These are phyloP conservation scores for Phaseolus coccineus DNA, from an alignment of 331 rosid genomes.

Conservation along the genomic window DNA sequence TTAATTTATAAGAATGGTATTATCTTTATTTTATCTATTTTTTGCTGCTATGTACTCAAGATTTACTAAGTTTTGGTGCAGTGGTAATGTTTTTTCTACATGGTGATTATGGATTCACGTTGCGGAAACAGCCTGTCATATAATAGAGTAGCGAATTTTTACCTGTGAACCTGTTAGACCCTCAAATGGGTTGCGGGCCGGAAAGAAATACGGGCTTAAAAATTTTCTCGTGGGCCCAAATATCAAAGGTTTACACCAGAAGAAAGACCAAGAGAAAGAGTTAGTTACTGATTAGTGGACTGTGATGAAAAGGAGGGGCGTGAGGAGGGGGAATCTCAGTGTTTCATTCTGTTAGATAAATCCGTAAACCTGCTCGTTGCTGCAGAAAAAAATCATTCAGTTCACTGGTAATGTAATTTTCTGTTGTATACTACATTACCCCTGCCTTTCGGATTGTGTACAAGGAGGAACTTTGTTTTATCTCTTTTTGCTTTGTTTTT, in stretches of 20 bases:
- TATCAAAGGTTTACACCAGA: neutral
- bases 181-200: neutral
- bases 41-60: slow-evolving; percentile 13
- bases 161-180: neutral
- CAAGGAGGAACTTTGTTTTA: too few species aligned
- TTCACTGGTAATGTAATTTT: too few species aligned
- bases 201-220: neutral
- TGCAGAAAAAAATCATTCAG: too few species aligned
- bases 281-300: neutral
- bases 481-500: too few species aligned
- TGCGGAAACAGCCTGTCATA: neutral
- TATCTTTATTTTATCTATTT: neutral
- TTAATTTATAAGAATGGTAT: neutral
- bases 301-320: neutral
- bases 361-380: too few species aligned
- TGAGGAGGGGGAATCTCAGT: too few species aligned
- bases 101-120: neutral
- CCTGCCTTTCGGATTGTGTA: too few species aligned
- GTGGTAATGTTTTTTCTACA: slow-evolving; percentile 2
- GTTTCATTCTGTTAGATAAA: too few species aligned
- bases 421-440: too few species aligned
- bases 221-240: neutral
- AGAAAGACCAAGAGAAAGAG: neutral
- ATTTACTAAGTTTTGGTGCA: slow-evolving; percentile 19
- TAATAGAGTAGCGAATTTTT: neutral